Evolutionary conservation across 1,284 basidiomycete genomes (phyloP).

Genomic region (Ustilago sp.): DNA sequence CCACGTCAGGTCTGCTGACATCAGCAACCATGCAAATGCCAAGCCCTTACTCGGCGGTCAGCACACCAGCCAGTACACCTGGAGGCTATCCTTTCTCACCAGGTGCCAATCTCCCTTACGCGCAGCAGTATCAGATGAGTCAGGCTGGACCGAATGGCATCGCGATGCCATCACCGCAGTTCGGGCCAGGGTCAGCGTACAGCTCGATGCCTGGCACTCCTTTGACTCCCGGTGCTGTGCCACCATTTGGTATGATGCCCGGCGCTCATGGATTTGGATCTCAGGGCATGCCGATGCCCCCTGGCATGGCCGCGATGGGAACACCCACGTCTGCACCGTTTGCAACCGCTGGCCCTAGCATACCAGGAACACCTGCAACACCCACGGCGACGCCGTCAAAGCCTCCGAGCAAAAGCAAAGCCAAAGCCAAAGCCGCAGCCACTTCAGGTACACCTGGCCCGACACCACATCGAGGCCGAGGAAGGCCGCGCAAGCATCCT

Average conservation of each 20-base stretch:
- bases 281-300: conserved; percentile 25
- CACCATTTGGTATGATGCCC: conserved; percentile 12
- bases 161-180: conserved; percentile 21
- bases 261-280: conserved; percentile 2
- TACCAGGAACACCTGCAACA: conserved; percentile 29
- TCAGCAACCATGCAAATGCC: conserved; percentile 15
- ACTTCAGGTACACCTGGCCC: conserved; percentile 26
- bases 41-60: conserved; percentile 18
- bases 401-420: conserved; percentile 29
- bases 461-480: conserved; percentile 44
- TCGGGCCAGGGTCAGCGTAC: conserved; percentile 13
- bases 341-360: conserved; percentile 13
- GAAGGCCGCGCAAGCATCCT: conserved; percentile 51
- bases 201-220: conserved; percentile 24
- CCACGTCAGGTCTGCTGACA: neutral
- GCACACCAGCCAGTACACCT: conserved; percentile 29
- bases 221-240: conserved; percentile 7
- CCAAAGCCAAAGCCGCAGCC: conserved; percentile 24
- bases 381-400: conserved; percentile 29
- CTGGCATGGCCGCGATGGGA: conserved; percentile 7
- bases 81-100: conserved; percentile 33
- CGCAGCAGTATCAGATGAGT: conserved; percentile 6
- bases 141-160: conserved; percentile 23
- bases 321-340: conserved; percentile 16
- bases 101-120: conserved; percentile 14